Evolutionary conservation across 75 land plant species (phyloP).

Genomic region (Gnetum montanum): DNA sequence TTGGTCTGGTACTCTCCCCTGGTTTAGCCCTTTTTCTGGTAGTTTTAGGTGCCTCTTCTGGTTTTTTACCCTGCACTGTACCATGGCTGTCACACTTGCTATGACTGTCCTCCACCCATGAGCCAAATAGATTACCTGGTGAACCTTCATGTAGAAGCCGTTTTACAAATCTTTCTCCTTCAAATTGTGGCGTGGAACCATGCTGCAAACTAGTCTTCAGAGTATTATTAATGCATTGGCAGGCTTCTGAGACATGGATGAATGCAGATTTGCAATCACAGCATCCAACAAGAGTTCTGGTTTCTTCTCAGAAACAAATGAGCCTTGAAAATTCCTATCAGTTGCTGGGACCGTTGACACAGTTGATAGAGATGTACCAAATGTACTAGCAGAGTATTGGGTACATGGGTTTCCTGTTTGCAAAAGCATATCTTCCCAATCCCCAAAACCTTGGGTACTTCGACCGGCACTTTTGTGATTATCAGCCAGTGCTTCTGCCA

Average conservation of each 20-base stretch:
- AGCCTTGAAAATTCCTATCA: constrained; percentile 10
- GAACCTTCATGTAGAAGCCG: constrained; percentile 17
- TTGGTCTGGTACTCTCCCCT: constrained; percentile 73
- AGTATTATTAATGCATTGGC: too few species aligned
- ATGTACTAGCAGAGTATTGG: constrained; percentile 1
- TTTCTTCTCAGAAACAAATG: constrained; percentile 10
- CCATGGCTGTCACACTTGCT: constrained; percentile 25
- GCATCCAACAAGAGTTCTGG: constrained; percentile 64
- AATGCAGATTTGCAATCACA: constrained; percentile 33
- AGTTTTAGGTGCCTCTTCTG: constrained; percentile 29
- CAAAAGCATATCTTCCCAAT: constrained; percentile 6
- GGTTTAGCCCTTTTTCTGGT: constrained; percentile 66
- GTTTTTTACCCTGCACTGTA: constrained; percentile 25
- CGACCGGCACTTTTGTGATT: constrained; percentile 25
- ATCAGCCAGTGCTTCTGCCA: constrained; percentile 44
- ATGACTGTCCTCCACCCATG: constrained; percentile 37
- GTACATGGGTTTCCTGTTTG: background rate
- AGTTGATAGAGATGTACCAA: constrained; percentile 1
- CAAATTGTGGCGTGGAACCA: constrained; percentile 12
- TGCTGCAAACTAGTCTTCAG: too few species aligned
- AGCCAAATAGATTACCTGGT: constrained; percentile 32
- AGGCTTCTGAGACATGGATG: constrained; percentile 10
- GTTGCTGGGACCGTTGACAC: constrained; percentile 4
- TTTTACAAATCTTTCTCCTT: constrained; percentile 6
- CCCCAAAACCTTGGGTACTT: constrained; percentile 6